Conservation (phyloP, 192 early-diverging fungal genomes). For the Rhizophagus clarus region DNA sequence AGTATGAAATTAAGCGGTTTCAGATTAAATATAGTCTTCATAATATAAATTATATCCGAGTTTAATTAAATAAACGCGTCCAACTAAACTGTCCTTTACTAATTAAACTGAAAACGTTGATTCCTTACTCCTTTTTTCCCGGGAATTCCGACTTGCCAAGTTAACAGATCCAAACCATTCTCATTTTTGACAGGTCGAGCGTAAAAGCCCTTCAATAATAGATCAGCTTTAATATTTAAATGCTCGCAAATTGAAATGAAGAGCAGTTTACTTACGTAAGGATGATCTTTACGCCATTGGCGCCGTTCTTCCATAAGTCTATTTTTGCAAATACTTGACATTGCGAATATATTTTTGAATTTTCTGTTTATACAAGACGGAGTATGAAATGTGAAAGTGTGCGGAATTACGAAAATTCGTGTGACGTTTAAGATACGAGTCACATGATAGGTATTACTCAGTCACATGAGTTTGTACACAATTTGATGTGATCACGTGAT, state of each 20-base stretch:
- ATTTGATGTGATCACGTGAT: too few relatives aligned
- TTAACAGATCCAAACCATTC: slow-evolving; percentile 74
- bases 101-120: too few relatives aligned
- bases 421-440: too few relatives aligned
- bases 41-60: too few relatives aligned
- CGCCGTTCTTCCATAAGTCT: slow-evolving; percentile 93
- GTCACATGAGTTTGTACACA: too few relatives aligned
- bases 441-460: too few relatives aligned
- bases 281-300: slow-evolving; percentile 98
- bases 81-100: too few relatives aligned
- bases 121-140: slow-evolving; percentile 47
- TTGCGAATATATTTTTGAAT: slow-evolving; percentile 5
- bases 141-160: slow-evolving; percentile 65
- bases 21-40: not conserved
- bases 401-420: too few relatives aligned
- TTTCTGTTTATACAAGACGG: too few relatives aligned
- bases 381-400: too few relatives aligned
- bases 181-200: slow-evolving; percentile 85
- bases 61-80: too few relatives aligned
- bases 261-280: slow-evolving; percentile 46
- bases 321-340: slow-evolving; percentile 74
- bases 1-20: slow-evolving; percentile 10
- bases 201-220: slow-evolving; percentile 76
- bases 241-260: not conserved
- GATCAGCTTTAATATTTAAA: too few relatives aligned